Percentiles rank a stretch among this genome's conserved stretches.
phyloP scores from a whole-genome alignment of 176 grass and related monocot genomes.

The Carex myosuroides region DNA sequence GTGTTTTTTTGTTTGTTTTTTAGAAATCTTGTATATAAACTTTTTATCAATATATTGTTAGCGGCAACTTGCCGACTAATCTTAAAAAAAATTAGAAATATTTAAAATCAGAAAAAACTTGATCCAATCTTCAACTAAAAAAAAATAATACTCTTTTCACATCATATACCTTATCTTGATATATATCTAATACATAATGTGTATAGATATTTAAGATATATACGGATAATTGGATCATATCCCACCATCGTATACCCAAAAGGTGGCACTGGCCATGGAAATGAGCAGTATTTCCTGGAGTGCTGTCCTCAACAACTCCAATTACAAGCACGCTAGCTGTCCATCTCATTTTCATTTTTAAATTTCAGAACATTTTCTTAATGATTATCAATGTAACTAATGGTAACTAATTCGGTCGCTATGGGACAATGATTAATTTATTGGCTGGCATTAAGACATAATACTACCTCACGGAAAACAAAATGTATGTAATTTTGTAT shows the following conservation, averaged over 20 bases:
- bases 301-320: conserved; percentile 16
- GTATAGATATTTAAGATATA: not conserved
- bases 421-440: not conserved
- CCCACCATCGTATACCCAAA: not conserved
- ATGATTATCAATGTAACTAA: not conserved
- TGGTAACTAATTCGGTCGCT: not conserved
- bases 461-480: no score
- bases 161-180: not conserved
- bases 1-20: no score
- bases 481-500: not conserved
- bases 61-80: no score
- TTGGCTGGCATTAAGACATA: not conserved
- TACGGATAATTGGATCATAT: not conserved
- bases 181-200: not conserved
- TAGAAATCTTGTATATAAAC: no score
- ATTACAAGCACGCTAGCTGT: not conserved
- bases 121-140: not conserved
- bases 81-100: no score
- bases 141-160: not conserved
- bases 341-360: not conserved
- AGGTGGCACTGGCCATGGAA: conserved; percentile 12
- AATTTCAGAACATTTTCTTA: not conserved
- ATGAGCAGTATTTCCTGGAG: conserved; percentile 16
- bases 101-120: no score
- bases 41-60: no score